These are phyloP conservation scores for Beverwykella pulmonaria DNA, from an alignment of 495 filamentous ascomycete genomes.

Conservation along the genomic window DNA sequence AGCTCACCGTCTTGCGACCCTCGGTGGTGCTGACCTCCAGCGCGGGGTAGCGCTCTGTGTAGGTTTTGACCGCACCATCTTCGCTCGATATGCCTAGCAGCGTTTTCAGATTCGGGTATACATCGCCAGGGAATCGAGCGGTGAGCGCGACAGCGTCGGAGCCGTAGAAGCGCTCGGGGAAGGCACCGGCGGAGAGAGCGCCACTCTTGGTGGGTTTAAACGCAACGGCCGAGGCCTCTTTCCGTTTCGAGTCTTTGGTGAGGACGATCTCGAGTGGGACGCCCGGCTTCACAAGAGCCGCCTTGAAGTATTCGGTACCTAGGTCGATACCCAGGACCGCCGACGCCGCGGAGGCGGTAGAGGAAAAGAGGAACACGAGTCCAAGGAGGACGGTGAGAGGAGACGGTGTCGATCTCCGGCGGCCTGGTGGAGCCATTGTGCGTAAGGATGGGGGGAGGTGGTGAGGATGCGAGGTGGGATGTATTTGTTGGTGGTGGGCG, in stretches of 20 bases:
- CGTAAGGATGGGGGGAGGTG: background rate
- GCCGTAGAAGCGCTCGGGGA: conserved; percentile 90
- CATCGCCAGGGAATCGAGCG: conserved; percentile 86
- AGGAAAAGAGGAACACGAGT: conserved; percentile 60
- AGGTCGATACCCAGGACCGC: conserved; percentile 90
- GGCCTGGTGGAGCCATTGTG: conserved; percentile 57
- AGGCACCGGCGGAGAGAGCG: conserved; percentile 56
- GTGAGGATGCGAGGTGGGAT: conserved; percentile 17
- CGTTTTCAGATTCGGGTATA: conserved; percentile 89
- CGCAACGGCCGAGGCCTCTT: conserved; percentile 86
- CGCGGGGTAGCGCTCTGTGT: conserved; percentile 71
- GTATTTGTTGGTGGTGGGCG: background rate
- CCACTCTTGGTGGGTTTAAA: conserved; percentile 76
- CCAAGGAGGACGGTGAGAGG: conserved; percentile 49
- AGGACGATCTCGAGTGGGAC: conserved; percentile 98
- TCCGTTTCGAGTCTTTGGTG: conserved; percentile 97
- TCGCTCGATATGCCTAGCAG: conserved; percentile 72
- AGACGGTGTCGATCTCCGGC: conserved; percentile 47
- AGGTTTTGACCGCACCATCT: conserved; percentile 64
- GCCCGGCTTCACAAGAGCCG: conserved; percentile 92
- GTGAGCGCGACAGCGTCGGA: conserved; percentile 85
- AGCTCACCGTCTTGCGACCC: conserved; percentile 69
- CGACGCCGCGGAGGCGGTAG: conserved; percentile 57
- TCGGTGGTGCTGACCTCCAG: conserved; percentile 58
- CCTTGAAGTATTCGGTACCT: conserved; percentile 97